Evolutionary conservation across 345 rosid genomes (phyloP).

Genomic region (Viola odorata): DNA sequence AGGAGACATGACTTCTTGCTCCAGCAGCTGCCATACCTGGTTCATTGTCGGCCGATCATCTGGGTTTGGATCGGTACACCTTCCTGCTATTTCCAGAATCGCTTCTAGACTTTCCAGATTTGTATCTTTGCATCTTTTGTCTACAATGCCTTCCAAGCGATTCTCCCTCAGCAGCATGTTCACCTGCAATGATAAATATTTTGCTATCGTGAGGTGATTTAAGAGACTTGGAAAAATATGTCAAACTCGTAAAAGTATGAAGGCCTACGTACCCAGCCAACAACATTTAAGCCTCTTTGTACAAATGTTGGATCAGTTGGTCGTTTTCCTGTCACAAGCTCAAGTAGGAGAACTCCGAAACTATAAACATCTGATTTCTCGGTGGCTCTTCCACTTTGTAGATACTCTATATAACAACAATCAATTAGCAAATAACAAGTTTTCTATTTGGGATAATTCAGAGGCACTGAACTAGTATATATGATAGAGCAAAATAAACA

Average conservation of each 20-base stretch:
- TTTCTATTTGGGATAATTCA: background rate
- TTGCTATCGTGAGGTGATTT: too few relatives aligned
- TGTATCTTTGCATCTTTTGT: constrained; percentile 50
- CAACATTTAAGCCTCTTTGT: constrained; percentile 77
- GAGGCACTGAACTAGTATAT: background rate
- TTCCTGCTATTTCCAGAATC: constrained; percentile 68
- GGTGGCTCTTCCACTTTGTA: constrained; percentile 87
- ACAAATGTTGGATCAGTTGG: constrained; percentile 82
- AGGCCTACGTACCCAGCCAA: constrained; percentile 90
- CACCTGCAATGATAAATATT: constrained; percentile 42
- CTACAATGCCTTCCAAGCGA: constrained; percentile 62
- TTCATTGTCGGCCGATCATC: constrained; percentile 84
- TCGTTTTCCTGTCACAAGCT: constrained; percentile 82
- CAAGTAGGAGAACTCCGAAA: constrained; percentile 91
- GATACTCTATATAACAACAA: constrained; percentile 52
- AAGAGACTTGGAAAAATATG: too few relatives aligned
- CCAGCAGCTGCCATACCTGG: constrained; percentile 79
- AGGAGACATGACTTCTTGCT: constrained; percentile 91
- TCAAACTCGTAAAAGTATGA: background rate
- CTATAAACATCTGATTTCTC: constrained; percentile 95
- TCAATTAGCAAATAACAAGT: background rate
- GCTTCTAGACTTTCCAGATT: constrained; percentile 74
- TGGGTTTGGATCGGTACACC: constrained; percentile 74
- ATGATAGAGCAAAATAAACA: background rate
- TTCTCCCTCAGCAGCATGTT: constrained; percentile 73